Evolutionary conservation across 2,329 filamentous ascomycete genomes (phyloP), one percentile per base, ranked within the genome.

Genomic region (Tolypocladium endophyticum): DNA sequence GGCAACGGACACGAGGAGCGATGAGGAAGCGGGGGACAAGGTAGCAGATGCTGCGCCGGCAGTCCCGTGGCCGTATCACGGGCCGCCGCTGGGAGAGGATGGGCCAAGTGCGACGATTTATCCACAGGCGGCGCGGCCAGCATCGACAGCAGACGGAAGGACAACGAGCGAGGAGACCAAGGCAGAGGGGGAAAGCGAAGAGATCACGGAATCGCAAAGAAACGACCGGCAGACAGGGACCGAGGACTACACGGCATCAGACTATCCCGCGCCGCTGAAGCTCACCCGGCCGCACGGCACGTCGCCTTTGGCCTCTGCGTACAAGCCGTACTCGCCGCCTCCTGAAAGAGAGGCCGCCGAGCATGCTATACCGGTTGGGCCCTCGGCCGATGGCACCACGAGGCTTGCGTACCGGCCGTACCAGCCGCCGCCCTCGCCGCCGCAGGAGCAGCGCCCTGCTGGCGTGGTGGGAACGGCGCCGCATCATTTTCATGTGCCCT

Each of bases 21-120:
- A 50, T 12, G n/a, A 56, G 18, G 41, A 45, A 33, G 55, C 55
- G 3, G 28, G 35, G 35, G 25, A 50, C 4, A 39, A 38, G 55
- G 47, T 38, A 1, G 16, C 50, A 39, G 58, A 62, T 36, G 23
- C 56, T 8, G 58, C 60, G 38, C 52, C 61, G 61, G 71, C 70
- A 38, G 70, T 72, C 47, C 70, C 71, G 12, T 73, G 72, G 71
- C 64, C 72, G 20, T 74, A 72, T 39, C 67, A 71, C 61, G 70
- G 70, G 3, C 65, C 69, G 14, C 38, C 58, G 16, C 25, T 33
- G 23, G 59, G 35, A 2, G 56, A 61, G 18, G 61, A 64, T 30
- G 59, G 55, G 23, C 55, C 58, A n/a, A 58, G 59, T 11, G 59
- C 60, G 30, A 59, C 58, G 14, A 25, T 61, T 4, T 53, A 61